These are phyloP conservation scores for Mycena crocata DNA, from an alignment of 768 basidiomycete species.

Conservation along the genomic window DNA sequence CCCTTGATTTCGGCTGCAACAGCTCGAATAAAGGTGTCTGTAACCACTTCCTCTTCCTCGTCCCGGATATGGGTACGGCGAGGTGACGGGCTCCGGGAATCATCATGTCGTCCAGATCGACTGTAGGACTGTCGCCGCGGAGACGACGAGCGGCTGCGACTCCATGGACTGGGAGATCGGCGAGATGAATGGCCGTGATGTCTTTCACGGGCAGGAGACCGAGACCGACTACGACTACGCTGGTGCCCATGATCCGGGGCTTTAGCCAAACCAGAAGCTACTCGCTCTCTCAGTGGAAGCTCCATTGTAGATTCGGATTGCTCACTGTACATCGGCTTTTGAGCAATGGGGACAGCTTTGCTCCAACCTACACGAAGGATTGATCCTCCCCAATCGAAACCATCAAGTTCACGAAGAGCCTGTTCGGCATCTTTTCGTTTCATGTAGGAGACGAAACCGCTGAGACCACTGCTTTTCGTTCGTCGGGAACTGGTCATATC, in stretches of 20 bases:
- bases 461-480: slow-evolving; percentile 80
- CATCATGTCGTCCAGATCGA: slow-evolving; percentile 60
- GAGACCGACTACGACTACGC: slow-evolving; percentile 54
- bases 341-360: slow-evolving; percentile 91
- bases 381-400: slow-evolving; percentile 94
- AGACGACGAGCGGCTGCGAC: slow-evolving; percentile 57
- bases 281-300: slow-evolving; percentile 2
- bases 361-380: slow-evolving; percentile 95
- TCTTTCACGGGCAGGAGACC: slow-evolving; percentile 40
- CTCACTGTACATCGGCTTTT: slow-evolving; percentile 83
- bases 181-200: slow-evolving; percentile 53
- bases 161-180: slow-evolving; percentile 62
- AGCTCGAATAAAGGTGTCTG: slow-evolving; percentile 87
- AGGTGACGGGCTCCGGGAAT: slow-evolving; percentile 64
- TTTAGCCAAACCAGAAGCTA: slow-evolving; percentile 28
- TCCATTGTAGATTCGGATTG: neutral
- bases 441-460: slow-evolving; percentile 98
- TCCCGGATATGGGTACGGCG: slow-evolving; percentile 51
- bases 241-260: slow-evolving; percentile 43
- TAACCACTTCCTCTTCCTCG: slow-evolving; percentile 77
- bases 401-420: slow-evolving; percentile 91
- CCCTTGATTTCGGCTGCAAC: slow-evolving; percentile 89
- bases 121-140: slow-evolving; percentile 54
- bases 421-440: slow-evolving; percentile 90
- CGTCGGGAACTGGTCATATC: slow-evolving; percentile 82